phyloP scores from a whole-genome alignment of 2,329 filamentous ascomycete species.

The Exophiala aquamarina region DNA sequence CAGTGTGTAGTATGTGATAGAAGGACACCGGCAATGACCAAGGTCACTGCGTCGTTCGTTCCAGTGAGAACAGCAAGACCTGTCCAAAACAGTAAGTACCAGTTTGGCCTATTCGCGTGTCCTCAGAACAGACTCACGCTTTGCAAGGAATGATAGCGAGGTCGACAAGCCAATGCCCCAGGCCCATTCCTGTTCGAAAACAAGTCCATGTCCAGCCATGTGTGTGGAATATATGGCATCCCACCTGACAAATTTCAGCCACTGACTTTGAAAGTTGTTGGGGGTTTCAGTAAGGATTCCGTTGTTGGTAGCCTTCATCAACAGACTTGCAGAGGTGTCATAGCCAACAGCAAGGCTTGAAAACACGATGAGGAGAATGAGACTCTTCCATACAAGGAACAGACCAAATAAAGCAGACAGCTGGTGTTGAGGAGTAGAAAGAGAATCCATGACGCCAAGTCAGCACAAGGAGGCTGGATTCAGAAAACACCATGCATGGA shows the following conservation, averaged over 20 bases:
- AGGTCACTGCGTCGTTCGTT: neutral
- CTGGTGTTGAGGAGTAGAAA: too few relatives aligned
- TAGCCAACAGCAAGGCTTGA: slow-evolving; percentile 60
- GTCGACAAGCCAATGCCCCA: slow-evolving; percentile 56
- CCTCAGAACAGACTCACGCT: slow-evolving; percentile 26
- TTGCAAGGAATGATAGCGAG: slow-evolving; percentile 13
- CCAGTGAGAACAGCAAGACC: slow-evolving; percentile 1
- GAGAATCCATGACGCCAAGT: too few relatives aligned
- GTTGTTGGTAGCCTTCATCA: slow-evolving; percentile 19
- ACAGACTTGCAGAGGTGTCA: slow-evolving; percentile 62
- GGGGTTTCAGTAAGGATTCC: slow-evolving; percentile 7
- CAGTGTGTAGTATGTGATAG: slow-evolving; percentile 76
- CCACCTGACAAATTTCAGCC: slow-evolving; percentile 56
- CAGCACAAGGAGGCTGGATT: too few relatives aligned
- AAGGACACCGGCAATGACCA: slow-evolving; percentile 57
- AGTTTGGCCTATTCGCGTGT: neutral
- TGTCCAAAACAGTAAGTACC: neutral
- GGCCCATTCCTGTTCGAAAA: slow-evolving; percentile 67
- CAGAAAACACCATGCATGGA: too few relatives aligned
- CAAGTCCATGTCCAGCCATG: slow-evolving; percentile 53
- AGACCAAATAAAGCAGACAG: too few relatives aligned
- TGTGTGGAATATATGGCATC: slow-evolving; percentile 62
- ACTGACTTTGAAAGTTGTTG: slow-evolving; percentile 28
- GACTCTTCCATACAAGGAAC: slow-evolving; percentile 57
- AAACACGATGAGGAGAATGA: slow-evolving; percentile 51